A percentile compares a stretch with the other conserved stretches of the same genome.
phyloP scores from a whole-genome alignment of 495 filamentous ascomycete species.

The Penicillium desertorum region DNA sequence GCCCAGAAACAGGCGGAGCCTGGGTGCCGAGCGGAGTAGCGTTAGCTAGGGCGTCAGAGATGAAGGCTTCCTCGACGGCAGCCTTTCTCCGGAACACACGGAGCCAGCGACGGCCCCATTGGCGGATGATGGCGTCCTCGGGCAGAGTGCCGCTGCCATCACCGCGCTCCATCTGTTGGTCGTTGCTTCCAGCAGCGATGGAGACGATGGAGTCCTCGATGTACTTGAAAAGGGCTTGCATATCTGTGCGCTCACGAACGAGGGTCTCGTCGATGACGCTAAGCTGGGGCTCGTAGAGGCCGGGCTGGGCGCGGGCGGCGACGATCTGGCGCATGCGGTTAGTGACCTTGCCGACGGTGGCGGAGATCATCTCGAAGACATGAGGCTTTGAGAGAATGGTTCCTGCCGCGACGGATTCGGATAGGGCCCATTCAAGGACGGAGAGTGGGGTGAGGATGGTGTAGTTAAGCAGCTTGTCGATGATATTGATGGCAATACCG shows the following conservation, averaged over 20 bases:
- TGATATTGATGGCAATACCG: constrained; percentile 86
- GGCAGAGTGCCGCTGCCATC: constrained; percentile 42
- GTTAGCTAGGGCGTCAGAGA: constrained; percentile 41
- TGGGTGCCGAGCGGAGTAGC: constrained; percentile 41
- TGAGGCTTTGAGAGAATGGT: constrained; percentile 68
- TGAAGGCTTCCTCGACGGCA: constrained; percentile 76
- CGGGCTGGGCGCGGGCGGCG: constrained; percentile 52
- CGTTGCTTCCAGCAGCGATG: constrained; percentile 71
- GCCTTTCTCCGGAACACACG: constrained; percentile 78
- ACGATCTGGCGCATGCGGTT: constrained; percentile 84
- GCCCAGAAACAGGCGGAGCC: constrained; percentile 23
- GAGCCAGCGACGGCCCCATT: constrained; percentile 85
- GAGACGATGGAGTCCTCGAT: constrained; percentile 78
- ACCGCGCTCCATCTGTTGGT: constrained; percentile 62
- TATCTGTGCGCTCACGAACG: constrained; percentile 61
- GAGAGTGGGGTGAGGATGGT: constrained; percentile 79
- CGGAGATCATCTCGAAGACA: constrained; percentile 84
- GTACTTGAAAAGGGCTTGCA: constrained; percentile 73
- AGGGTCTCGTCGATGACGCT: constrained; percentile 64
- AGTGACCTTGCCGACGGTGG: constrained; percentile 90
- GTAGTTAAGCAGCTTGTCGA: constrained; percentile 98
- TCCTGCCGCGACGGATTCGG: constrained; percentile 61
- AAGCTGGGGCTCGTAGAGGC: constrained; percentile 59
- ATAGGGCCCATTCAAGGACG: constrained; percentile 86
- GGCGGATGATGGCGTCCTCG: constrained; percentile 64